Evolutionary conservation across 345 rosid genomes (phyloP).

Genomic region (Gossypium thurberi): DNA sequence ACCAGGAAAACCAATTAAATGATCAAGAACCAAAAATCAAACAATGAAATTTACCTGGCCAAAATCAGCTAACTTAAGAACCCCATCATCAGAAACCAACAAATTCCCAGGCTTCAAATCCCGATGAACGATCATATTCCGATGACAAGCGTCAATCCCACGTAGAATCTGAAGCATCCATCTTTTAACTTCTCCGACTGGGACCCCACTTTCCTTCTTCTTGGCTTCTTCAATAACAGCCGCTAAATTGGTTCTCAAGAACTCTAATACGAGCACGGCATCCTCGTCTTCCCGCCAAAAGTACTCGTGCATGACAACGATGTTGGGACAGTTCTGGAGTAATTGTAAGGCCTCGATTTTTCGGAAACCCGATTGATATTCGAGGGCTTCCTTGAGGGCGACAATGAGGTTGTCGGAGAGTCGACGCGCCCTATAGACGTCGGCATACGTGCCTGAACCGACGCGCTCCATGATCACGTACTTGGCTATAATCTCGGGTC

Average conservation of each 20-base stretch:
- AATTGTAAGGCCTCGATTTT: constrained; percentile 81
- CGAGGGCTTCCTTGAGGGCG: constrained; percentile 94
- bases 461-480: constrained; percentile 79
- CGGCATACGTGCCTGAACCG: constrained; percentile 91
- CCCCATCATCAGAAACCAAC: constrained; percentile 68
- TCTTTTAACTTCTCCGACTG: constrained; percentile 62
- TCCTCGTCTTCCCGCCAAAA: constrained; percentile 96
- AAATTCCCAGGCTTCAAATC: constrained; percentile 91
- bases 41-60: constrained; percentile 60
- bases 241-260: constrained; percentile 62
- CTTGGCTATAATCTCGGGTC: constrained; percentile 73
- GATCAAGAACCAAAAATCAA: too few species aligned
- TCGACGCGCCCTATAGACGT: constrained; percentile 79
- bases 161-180: constrained; percentile 89
- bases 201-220: constrained; percentile 37
- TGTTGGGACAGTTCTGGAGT: constrained; percentile 66
- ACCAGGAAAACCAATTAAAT: too few species aligned
- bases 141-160: constrained; percentile 73
- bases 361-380: constrained; percentile 85
- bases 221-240: constrained; percentile 55
- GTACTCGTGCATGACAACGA: constrained; percentile 74
- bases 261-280: constrained; percentile 90
- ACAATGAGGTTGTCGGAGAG: constrained; percentile 60
- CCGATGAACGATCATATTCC: constrained; percentile 78
- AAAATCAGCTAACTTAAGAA: constrained; percentile 91